phyloP scores from a whole-genome alignment of 768 basidiomycete species.

The Mycena haematopus region DNA sequence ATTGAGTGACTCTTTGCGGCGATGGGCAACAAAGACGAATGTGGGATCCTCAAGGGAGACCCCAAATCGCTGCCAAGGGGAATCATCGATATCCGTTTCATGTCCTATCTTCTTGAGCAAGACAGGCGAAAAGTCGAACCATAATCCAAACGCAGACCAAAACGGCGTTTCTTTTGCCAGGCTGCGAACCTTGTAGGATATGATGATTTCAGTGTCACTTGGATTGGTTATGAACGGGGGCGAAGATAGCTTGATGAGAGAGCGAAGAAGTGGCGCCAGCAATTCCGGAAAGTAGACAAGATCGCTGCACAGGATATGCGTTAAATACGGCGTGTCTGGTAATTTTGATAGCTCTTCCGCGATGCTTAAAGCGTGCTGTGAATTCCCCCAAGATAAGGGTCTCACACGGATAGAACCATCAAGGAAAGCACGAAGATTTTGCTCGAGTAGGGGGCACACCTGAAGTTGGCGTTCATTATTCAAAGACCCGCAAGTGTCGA shows the following conservation, averaged over 20 bases:
- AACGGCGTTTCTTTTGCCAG: slow-evolving; percentile 75
- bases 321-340: slow-evolving; percentile 38
- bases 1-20: slow-evolving; percentile 60
- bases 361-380: slow-evolving; percentile 48
- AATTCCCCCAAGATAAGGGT: slow-evolving; percentile 76
- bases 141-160: slow-evolving; percentile 82
- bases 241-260: slow-evolving; percentile 75
- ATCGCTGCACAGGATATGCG: slow-evolving; percentile 85
- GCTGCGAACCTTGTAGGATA: slow-evolving; percentile 82
- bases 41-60: slow-evolving; percentile 48
- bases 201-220: slow-evolving; percentile 50
- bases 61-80: slow-evolving; percentile 51
- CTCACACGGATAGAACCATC: slow-evolving; percentile 47
- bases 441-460: slow-evolving; percentile 55
- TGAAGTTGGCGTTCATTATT: slow-evolving; percentile 27
- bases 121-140: slow-evolving; percentile 72
- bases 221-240: slow-evolving; percentile 44
- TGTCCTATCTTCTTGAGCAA: slow-evolving; percentile 39
- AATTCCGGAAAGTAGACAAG: slow-evolving; percentile 90
- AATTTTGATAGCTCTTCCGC: slow-evolving; percentile 41
- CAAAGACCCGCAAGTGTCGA: not conserved
- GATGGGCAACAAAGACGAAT: slow-evolving; percentile 68
- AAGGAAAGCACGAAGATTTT: slow-evolving; percentile 39
- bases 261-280: slow-evolving; percentile 75
- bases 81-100: not conserved